Evolutionary conservation across 352 stramenopile species (phyloP).

Genomic region (Hyaloperonospora arabidopsidis): DNA sequence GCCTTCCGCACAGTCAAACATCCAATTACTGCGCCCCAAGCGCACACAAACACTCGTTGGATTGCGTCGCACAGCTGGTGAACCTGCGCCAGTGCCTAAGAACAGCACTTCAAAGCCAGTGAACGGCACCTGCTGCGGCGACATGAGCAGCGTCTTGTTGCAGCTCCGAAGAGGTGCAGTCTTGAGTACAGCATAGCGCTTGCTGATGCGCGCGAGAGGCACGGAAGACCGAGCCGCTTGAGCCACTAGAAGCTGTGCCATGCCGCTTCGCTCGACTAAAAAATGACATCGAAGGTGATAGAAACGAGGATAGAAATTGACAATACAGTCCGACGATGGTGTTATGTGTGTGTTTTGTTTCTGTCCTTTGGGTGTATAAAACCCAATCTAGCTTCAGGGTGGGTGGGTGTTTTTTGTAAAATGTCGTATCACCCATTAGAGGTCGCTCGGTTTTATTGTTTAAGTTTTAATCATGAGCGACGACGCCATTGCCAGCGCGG

Average conservation of each 20-base stretch:
- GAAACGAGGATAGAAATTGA: no score
- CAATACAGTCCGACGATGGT: no score
- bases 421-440: no score
- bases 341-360: no score
- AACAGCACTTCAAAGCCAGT: constrained; percentile 81
- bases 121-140: constrained; percentile 43
- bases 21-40: constrained; percentile 67
- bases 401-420: no score
- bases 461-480: neutral
- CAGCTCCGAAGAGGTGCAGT: constrained; percentile 48
- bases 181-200: constrained; percentile 37
- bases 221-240: constrained; percentile 13
- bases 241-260: constrained; percentile 1
- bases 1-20: constrained; percentile 85
- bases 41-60: constrained; percentile 53
- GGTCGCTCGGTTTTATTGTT: no score
- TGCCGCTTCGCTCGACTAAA: no score
- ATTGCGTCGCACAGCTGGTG: constrained; percentile 59
- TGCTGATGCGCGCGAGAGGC: constrained; percentile 26
- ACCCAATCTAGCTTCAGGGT: no score
- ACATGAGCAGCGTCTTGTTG: constrained; percentile 37
- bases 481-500: constrained; percentile 13
- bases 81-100: constrained; percentile 71
- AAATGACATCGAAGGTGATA: no score
- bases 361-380: no score